A percentile compares a stretch with the other conserved stretches of the same genome.
phyloP scores from a whole-genome alignment of 2,329 filamentous ascomycete species.

The Aspergillus thermomutatus region DNA sequence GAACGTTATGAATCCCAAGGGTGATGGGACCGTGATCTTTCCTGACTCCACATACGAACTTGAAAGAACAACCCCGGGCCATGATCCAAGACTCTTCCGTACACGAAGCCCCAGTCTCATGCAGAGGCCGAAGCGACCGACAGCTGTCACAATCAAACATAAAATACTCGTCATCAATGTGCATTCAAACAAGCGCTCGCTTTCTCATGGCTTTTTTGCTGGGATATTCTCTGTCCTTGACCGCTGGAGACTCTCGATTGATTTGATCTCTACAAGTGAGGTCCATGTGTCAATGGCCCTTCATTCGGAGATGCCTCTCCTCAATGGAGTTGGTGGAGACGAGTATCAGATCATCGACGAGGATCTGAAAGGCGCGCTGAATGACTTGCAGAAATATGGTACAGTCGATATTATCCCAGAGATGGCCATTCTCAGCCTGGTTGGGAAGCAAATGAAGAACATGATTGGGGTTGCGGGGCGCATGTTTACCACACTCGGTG shows the following conservation, averaged over 20 bases:
- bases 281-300: slow-evolving; percentile 97
- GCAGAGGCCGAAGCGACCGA: slow-evolving; percentile 68
- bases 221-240: slow-evolving; percentile 91
- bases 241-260: slow-evolving; percentile 81
- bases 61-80: slow-evolving; percentile 49
- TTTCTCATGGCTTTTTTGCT: slow-evolving; percentile 94
- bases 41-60: slow-evolving; percentile 64
- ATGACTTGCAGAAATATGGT: slow-evolving; percentile 74
- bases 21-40: slow-evolving; percentile 63
- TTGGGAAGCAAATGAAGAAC: slow-evolving; percentile 95
- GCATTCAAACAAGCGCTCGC: slow-evolving; percentile 93
- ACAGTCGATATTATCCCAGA: slow-evolving; percentile 85
- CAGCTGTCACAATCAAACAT: slow-evolving; percentile 94
- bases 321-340: slow-evolving; percentile 46
- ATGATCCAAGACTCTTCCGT: slow-evolving; percentile 55
- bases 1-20: slow-evolving; percentile 65
- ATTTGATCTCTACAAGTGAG: slow-evolving; percentile 93
- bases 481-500: slow-evolving; percentile 93
- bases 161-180: slow-evolving; percentile 97
- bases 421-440: slow-evolving; percentile 94
- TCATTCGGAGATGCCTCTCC: slow-evolving; percentile 67
- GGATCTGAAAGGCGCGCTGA: slow-evolving; percentile 62
- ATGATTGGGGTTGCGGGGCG: slow-evolving; percentile 90
- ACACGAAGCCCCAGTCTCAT: slow-evolving; percentile 47
- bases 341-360: slow-evolving; percentile 57